Conservation (phyloP, 1,139 yeast genomes). For the Pichia kudriavzevii region DNA sequence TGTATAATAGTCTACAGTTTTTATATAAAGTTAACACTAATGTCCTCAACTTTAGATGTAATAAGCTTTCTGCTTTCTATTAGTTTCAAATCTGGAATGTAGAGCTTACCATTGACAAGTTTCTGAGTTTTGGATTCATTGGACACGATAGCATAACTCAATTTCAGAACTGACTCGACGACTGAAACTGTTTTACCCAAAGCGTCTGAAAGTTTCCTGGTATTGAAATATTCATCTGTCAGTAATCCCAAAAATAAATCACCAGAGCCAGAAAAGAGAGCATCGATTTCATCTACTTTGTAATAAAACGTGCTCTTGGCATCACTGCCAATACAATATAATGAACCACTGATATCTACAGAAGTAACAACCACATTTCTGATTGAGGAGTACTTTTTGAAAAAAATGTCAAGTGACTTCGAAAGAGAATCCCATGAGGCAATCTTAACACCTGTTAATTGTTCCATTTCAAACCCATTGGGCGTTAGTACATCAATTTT, state of each 20-base stretch:
- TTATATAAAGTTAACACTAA: slow-evolving; percentile 4
- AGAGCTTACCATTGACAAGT: slow-evolving; percentile 17
- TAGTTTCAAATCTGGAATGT: slow-evolving; percentile 26
- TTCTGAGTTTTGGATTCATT: slow-evolving; percentile 1
- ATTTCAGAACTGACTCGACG: slow-evolving; percentile 23
- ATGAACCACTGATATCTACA: slow-evolving; percentile 20
- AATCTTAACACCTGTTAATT: slow-evolving; percentile 42
- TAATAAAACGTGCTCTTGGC: slow-evolving; percentile 27
- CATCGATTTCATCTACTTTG: slow-evolving; percentile 47
- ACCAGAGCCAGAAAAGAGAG: slow-evolving; percentile 71
- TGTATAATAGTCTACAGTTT: background rate
- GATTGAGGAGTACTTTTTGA: slow-evolving; percentile 32
- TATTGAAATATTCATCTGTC: slow-evolving; percentile 39
- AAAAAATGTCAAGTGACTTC: slow-evolving; percentile 37
- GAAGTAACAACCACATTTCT: slow-evolving; percentile 45
- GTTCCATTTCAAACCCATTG: slow-evolving; percentile 65
- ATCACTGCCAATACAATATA: slow-evolving; percentile 31
- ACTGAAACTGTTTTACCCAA: slow-evolving; percentile 21
- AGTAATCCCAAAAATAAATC: slow-evolving; percentile 60
- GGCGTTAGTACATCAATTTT: slow-evolving; percentile 58
- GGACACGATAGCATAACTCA: slow-evolving; percentile 17
- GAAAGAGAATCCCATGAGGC: slow-evolving; percentile 31
- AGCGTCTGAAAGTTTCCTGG: slow-evolving; percentile 16
- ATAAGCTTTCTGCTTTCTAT: slow-evolving; percentile 23
- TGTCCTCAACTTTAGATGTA: background rate